phyloP scores from a whole-genome alignment of 176 grass and related monocot species.

The Musa schizocarpa region DNA sequence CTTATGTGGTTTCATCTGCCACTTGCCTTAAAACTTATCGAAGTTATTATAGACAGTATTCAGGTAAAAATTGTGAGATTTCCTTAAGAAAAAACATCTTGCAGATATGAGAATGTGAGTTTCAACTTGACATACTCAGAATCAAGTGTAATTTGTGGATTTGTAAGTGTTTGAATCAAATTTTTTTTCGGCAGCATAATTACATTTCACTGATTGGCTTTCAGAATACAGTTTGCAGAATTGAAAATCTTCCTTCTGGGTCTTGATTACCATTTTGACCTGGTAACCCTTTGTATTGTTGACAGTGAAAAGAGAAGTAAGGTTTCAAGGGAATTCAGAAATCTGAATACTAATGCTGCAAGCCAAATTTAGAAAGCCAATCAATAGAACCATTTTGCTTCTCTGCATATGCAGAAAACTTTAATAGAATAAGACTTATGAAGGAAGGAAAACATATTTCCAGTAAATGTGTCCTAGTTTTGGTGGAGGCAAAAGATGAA shows the following conservation, averaged over 20 bases:
- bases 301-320: background rate
- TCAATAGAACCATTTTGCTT: background rate
- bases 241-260: background rate
- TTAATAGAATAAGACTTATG: background rate
- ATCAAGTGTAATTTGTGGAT: too few relatives aligned
- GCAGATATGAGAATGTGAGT: too few relatives aligned
- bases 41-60: too few relatives aligned
- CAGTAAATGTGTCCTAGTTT: too few relatives aligned
- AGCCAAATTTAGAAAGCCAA: background rate
- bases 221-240: background rate
- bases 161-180: too few relatives aligned
- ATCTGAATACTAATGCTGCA: background rate
- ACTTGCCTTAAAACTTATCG: too few relatives aligned
- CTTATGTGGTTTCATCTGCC: too few relatives aligned
- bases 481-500: background rate
- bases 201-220: background rate
- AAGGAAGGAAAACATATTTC: too few relatives aligned
- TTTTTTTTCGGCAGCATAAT: background rate
- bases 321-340: background rate
- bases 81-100: too few relatives aligned
- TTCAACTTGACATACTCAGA: too few relatives aligned
- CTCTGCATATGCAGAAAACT: background rate
- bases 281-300: background rate
- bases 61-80: too few relatives aligned
- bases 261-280: background rate